These are phyloP conservation scores for Cryptomeria japonica DNA, from an alignment of 75 land plant genomes.

Conservation along the genomic window DNA sequence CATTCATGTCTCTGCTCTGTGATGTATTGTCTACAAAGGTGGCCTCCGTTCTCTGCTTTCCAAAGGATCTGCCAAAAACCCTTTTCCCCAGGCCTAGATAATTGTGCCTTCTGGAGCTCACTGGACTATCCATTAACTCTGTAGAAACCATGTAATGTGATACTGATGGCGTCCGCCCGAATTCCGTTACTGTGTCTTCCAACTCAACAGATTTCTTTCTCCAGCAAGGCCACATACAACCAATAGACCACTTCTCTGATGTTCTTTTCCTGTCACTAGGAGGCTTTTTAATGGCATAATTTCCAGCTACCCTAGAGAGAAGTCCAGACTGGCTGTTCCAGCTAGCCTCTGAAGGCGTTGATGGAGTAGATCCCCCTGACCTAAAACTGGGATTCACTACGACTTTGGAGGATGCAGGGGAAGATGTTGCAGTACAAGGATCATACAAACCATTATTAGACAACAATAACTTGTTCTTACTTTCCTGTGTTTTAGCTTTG, in stretches of 20 bases:
- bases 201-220: background rate
- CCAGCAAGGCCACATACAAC: constrained; percentile 11
- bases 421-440: background rate
- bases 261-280: background rate
- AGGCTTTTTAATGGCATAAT: background rate
- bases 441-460: background rate
- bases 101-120: background rate
- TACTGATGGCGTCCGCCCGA: background rate
- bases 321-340: constrained; percentile 11
- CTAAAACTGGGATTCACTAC: background rate
- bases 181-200: background rate
- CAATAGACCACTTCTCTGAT: background rate
- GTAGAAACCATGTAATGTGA: background rate
- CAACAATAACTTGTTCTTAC: background rate
- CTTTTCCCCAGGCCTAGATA: background rate
- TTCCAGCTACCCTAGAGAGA: background rate
- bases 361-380: background rate
- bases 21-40: background rate
- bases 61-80: background rate
- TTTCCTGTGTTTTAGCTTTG: background rate
- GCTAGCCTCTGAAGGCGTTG: constrained; percentile 11
- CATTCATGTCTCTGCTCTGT: background rate
- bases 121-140: background rate
- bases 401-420: background rate
- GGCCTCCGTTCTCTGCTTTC: background rate